phyloP scores from a whole-genome alignment of 805 yeast species.

The Saccharomycopsis capsularis region DNA sequence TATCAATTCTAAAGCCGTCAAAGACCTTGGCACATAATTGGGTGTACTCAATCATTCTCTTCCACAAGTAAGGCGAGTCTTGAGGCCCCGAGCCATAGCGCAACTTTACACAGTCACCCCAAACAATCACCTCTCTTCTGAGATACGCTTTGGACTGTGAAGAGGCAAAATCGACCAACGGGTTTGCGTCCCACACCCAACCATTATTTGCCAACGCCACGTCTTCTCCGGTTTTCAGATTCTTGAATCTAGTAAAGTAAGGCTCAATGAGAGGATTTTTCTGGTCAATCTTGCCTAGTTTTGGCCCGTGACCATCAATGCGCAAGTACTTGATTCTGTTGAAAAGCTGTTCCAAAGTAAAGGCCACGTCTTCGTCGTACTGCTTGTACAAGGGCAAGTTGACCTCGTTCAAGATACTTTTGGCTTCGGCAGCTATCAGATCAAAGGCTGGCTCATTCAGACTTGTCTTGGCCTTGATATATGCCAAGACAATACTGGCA shows the following conservation, averaged over 20 bases:
- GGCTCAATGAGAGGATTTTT: constrained; percentile 69
- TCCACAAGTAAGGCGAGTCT: constrained; percentile 89
- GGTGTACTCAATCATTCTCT: constrained; percentile 75
- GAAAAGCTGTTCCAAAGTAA: constrained; percentile 60
- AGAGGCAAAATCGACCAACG: constrained; percentile 89
- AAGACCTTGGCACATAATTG: constrained; percentile 64
- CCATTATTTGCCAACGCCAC: constrained; percentile 90
- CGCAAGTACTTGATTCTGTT: constrained; percentile 74
- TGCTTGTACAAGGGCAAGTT: constrained; percentile 64
- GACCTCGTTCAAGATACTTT: constrained; percentile 61
- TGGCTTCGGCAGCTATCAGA: constrained; percentile 35
- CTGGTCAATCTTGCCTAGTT: constrained; percentile 56
- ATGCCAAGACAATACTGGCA: constrained; percentile 35
- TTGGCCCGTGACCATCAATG: constrained; percentile 77
- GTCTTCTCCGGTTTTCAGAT: constrained; percentile 42
- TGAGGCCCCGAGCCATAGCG: constrained; percentile 72
- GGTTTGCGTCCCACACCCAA: constrained; percentile 98
- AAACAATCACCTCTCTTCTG: constrained; percentile 86
- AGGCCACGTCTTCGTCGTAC: constrained; percentile 66
- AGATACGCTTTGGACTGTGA: constrained; percentile 69
- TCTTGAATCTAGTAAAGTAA: constrained; percentile 71
- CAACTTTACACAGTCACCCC: constrained; percentile 96
- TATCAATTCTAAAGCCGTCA: constrained; percentile 87
- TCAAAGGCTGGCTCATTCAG: constrained; percentile 31
- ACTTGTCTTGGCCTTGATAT: constrained; percentile 24